These are phyloP conservation scores for Phaeoacremonium minimum DNA, from an alignment of 2,329 filamentous ascomycete genomes.

Conservation along the genomic window DNA sequence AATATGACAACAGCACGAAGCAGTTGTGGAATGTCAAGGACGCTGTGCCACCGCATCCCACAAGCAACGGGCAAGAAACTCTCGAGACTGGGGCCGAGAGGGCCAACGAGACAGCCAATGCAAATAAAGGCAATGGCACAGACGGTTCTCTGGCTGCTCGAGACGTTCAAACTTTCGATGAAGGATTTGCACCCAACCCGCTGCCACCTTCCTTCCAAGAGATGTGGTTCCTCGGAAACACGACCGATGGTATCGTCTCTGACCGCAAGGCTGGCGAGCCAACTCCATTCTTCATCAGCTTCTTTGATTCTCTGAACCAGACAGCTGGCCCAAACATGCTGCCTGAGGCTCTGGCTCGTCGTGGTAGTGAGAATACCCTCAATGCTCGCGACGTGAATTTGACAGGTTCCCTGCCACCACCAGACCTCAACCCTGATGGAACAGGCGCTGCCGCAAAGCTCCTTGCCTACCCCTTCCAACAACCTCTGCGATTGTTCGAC, in stretches of 20 bases:
- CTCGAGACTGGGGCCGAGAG: slow-evolving; percentile 7
- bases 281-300: slow-evolving; percentile 83
- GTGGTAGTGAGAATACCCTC: slow-evolving; percentile 18
- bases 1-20: slow-evolving; percentile 59
- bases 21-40: slow-evolving; percentile 45
- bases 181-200: slow-evolving; percentile 46
- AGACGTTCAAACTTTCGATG: slow-evolving; percentile 6
- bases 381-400: slow-evolving; percentile 31
- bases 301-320: slow-evolving; percentile 47
- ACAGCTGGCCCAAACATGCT: slow-evolving; percentile 20
- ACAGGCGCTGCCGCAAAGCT: slow-evolving; percentile 68
- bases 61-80: too few species aligned
- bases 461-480: slow-evolving; percentile 65
- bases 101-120: neutral
- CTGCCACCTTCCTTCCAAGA: slow-evolving; percentile 61
- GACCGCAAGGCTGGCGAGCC: slow-evolving; percentile 71
- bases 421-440: slow-evolving; percentile 61
- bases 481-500: slow-evolving; percentile 83
- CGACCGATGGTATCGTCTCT: slow-evolving; percentile 68
- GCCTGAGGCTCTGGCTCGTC: slow-evolving; percentile 11
- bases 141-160: neutral
- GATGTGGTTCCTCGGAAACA: slow-evolving; percentile 77
- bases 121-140: neutral
- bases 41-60: slow-evolving; percentile 18
- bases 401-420: slow-evolving; percentile 56